Conservation (phyloP, 2,329 filamentous ascomycete genomes). For the Hymenoscyphus occultus region DNA sequence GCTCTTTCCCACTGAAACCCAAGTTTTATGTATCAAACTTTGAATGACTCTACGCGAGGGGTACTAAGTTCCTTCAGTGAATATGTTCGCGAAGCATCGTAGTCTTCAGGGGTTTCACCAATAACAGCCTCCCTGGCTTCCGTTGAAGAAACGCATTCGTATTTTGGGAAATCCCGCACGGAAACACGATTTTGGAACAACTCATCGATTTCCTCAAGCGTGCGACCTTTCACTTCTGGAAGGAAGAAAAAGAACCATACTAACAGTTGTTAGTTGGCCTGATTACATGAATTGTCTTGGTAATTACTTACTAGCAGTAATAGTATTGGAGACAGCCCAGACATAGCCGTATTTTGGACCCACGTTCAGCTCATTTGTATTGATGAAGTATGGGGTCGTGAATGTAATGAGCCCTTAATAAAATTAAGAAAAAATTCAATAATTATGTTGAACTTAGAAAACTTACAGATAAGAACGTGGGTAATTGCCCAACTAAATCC, state of each 20-base stretch:
- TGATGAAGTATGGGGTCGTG: conserved; percentile 18
- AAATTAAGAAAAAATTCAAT: not conserved
- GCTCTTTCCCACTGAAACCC: no score
- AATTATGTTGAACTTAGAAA: not conserved
- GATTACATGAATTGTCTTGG: not conserved
- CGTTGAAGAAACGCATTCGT: conserved; percentile 1
- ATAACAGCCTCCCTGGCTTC: not conserved
- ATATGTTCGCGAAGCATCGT: not conserved
- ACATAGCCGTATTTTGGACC: not conserved
- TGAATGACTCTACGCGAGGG: not conserved
- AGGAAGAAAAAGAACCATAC: not conserved
- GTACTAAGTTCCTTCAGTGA: not conserved
- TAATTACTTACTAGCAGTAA: not conserved
- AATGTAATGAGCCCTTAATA: conserved; percentile 8
- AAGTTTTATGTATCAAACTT: not conserved
- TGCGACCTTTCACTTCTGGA: conserved; percentile 6
- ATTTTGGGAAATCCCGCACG: not conserved
- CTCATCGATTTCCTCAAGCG: conserved; percentile 2
- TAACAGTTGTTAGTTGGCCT: not conserved
- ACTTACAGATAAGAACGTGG: conserved; percentile 7
- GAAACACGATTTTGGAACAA: conserved; percentile 2
- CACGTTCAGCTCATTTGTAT: conserved; percentile 5
- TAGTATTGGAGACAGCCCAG: not conserved
- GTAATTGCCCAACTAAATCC: conserved; percentile 8
- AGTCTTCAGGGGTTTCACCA: not conserved